Evolutionary conservation across 768 basidiomycete genomes (phyloP).

Genomic region (Amylocystis lapponica): DNA sequence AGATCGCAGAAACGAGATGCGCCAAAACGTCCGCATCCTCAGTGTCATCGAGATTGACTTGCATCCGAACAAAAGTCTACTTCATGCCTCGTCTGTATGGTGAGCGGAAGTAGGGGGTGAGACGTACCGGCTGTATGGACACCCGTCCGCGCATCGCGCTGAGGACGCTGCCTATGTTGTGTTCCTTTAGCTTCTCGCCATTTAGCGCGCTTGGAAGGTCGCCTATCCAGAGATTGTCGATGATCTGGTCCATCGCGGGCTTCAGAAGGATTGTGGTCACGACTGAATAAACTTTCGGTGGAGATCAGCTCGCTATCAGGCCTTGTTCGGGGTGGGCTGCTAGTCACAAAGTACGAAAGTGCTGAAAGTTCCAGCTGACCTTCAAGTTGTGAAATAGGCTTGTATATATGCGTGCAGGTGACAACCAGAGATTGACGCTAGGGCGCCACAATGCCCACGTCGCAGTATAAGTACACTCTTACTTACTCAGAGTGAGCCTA

Average conservation of each 20-base stretch:
- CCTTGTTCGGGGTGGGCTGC: background rate
- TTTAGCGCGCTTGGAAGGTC: constrained; percentile 68
- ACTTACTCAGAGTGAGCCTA: no score
- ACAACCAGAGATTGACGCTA: no score
- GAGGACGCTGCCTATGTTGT: constrained; percentile 72
- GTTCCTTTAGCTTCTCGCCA: constrained; percentile 50
- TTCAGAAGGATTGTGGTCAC: background rate
- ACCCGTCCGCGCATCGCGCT: constrained; percentile 68
- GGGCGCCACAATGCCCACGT: no score
- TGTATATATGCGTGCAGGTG: no score
- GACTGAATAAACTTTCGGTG: background rate
- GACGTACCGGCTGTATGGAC: constrained; percentile 53
- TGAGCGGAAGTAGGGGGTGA: no score
- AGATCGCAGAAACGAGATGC: constrained; percentile 73
- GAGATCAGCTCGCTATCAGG: background rate
- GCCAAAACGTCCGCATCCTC: constrained; percentile 72
- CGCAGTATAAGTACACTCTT: no score
- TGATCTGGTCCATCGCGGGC: constrained; percentile 82
- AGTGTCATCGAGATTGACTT: constrained; percentile 74
- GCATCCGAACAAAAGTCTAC: constrained; percentile 75
- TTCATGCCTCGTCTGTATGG: constrained; percentile 3
- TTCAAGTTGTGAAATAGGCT: no score
- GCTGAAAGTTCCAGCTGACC: no score
- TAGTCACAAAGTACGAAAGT: no score
- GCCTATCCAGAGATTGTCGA: constrained; percentile 81